These are phyloP conservation scores for Funneliformis mosseae DNA, from an alignment of 192 early-diverging fungal genomes.

Conservation along the genomic window DNA sequence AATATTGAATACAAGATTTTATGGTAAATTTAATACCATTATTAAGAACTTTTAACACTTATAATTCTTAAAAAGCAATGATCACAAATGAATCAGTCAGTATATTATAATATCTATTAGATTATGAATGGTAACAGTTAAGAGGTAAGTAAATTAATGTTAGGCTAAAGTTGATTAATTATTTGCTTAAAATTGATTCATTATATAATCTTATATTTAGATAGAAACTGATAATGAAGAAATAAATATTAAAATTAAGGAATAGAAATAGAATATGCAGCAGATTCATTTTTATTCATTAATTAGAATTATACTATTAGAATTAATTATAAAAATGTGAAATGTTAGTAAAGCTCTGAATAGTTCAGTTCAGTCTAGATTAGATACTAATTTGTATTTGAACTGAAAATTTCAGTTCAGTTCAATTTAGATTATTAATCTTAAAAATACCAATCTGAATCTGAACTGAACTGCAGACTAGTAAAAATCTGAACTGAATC, in stretches of 20 bases:
- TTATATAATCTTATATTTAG: background rate
- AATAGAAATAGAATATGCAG: background rate
- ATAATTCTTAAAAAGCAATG: background rate
- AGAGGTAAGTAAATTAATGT: background rate
- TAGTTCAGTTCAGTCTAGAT: too few relatives aligned
- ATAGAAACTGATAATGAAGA: background rate
- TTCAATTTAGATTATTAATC: too few relatives aligned
- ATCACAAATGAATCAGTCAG: background rate
- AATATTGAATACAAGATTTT: background rate
- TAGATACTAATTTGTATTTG: too few relatives aligned
- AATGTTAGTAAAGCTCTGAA: too few relatives aligned
- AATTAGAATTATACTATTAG: background rate
- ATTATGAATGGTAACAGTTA: background rate
- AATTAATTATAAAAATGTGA: background rate
- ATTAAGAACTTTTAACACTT: background rate
- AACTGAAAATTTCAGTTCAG: too few relatives aligned
- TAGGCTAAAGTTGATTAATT: too few relatives aligned
- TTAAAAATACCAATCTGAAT: too few relatives aligned
- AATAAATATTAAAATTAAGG: background rate
- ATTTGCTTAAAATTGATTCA: background rate
- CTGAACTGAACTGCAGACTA: too few relatives aligned
- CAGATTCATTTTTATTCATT: background rate
- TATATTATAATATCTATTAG: background rate
- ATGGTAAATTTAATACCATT: background rate
- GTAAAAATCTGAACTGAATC: too few relatives aligned